A percentile compares a stretch with the other conserved stretches of the same genome.
These are phyloP conservation scores for Platanus orientalis DNA, from an alignment of 164 flowering plant genomes.

Conservation along the genomic window DNA sequence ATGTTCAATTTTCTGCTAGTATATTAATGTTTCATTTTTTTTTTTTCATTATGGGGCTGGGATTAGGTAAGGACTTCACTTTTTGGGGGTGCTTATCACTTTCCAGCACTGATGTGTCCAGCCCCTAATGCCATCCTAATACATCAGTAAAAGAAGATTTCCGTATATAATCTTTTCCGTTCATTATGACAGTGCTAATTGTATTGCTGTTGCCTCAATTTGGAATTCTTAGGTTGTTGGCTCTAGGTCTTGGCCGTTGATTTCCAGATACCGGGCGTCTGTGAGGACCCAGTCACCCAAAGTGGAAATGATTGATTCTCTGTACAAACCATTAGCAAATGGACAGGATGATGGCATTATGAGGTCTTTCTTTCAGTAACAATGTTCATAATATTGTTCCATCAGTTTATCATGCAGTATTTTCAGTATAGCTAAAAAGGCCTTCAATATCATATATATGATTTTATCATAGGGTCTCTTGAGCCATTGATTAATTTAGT, in stretches of 20 bases:
- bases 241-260: slow-evolving; percentile 74
- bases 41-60: not conserved
- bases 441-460: no score
- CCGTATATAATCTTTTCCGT: no score
- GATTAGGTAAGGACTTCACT: no score
- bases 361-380: slow-evolving; percentile 35
- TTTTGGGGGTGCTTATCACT: no score
- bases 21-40: not conserved
- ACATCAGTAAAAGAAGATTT: no score
- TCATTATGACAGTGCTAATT: not conserved
- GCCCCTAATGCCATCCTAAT: no score
- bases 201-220: not conserved
- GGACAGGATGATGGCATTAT: slow-evolving; percentile 82
- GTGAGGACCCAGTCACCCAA: slow-evolving; percentile 63
- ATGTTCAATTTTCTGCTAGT: not conserved
- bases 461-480: no score
- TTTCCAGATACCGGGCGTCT: slow-evolving; percentile 77
- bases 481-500: no score
- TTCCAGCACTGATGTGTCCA: no score
- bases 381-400: not conserved
- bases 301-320: slow-evolving; percentile 57
- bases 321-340: slow-evolving; percentile 43
- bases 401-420: no score
- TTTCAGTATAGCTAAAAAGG: no score
- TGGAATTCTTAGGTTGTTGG: slow-evolving; percentile 64